A percentile compares a stretch with the other conserved stretches of the same genome.
These are phyloP conservation scores for Rutstroemia sydowiana DNA, from an alignment of 2,329 filamentous ascomycete genomes.

Conservation along the genomic window DNA sequence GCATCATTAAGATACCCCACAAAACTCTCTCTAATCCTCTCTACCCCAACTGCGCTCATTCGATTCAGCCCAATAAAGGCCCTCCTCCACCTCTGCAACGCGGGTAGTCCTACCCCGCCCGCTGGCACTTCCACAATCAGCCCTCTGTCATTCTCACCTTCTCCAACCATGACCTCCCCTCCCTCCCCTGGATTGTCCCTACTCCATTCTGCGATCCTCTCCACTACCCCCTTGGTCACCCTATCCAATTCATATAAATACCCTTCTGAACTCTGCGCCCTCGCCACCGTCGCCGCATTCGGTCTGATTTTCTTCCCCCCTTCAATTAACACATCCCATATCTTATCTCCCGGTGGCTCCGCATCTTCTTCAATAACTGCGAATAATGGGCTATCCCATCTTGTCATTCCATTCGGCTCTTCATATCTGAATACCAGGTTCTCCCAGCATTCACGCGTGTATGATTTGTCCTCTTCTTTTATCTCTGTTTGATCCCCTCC, in stretches of 20 bases:
- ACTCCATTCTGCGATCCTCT: slow-evolving; percentile 60
- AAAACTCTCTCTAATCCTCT: slow-evolving; percentile 54
- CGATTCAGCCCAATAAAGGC: slow-evolving; percentile 73
- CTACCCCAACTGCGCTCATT: slow-evolving; percentile 51
- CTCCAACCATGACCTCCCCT: slow-evolving; percentile 42
- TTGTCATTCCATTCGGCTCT: slow-evolving; percentile 76
- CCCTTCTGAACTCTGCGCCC: slow-evolving; percentile 54
- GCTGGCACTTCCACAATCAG: slow-evolving; percentile 58
- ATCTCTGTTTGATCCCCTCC: slow-evolving; percentile 28
- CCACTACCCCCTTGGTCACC: slow-evolving; percentile 70
- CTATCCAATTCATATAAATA: slow-evolving; percentile 76
- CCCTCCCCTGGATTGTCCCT: slow-evolving; percentile 55
- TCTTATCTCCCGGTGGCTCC: slow-evolving; percentile 55
- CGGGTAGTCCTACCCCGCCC: slow-evolving; percentile 60
- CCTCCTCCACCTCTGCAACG: slow-evolving; percentile 68
- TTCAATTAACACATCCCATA: slow-evolving; percentile 67
- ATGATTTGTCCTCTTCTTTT: slow-evolving; percentile 26
- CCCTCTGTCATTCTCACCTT: slow-evolving; percentile 34
- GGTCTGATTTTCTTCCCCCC: slow-evolving; percentile 60
- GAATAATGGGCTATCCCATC: slow-evolving; percentile 81
- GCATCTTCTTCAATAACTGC: slow-evolving; percentile 71
- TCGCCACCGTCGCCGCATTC: slow-evolving; percentile 69
- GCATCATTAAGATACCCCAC: slow-evolving; percentile 60
- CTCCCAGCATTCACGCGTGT: slow-evolving; percentile 27
- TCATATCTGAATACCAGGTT: slow-evolving; percentile 62